Conservation (phyloP, 2,329 filamentous ascomycete species). For the Xylariaceae sp. region DNA sequence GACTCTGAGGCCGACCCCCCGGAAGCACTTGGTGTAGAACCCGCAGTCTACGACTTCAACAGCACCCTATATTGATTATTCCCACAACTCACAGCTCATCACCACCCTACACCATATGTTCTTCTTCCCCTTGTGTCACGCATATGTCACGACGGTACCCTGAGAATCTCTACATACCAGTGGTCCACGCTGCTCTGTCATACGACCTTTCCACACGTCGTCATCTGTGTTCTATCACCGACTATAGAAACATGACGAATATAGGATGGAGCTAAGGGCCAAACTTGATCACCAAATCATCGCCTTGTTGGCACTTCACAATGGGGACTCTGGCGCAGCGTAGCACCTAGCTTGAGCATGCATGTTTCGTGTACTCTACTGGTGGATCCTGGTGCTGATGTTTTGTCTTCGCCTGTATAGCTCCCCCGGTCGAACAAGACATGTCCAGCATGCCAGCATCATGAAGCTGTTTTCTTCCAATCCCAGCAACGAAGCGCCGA, state of each 20-base stretch:
- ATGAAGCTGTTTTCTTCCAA: slow-evolving; percentile 97
- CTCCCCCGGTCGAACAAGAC: slow-evolving; percentile 87
- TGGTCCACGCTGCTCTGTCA: background rate
- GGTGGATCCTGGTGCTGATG: slow-evolving; percentile 46
- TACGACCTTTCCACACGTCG: background rate
- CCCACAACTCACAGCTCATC: slow-evolving; percentile 1
- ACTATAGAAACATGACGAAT: background rate
- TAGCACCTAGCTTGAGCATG: slow-evolving; percentile 36
- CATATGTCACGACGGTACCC: background rate
- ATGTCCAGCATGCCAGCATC: slow-evolving; percentile 84
- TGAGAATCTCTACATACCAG: background rate
- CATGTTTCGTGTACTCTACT: slow-evolving; percentile 35
- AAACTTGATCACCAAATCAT: background rate
- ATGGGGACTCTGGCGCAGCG: slow-evolving; percentile 19
- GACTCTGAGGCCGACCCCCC: slow-evolving; percentile 39
- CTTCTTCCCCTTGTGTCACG: background rate
- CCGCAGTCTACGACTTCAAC: slow-evolving; percentile 27
- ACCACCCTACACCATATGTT: background rate
- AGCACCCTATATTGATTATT: slow-evolving; percentile 17
- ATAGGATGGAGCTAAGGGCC: background rate
- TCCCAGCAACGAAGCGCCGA: slow-evolving; percentile 96
- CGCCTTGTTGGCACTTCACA: background rate
- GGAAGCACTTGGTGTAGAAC: slow-evolving; percentile 39
- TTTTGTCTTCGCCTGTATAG: slow-evolving; percentile 60
- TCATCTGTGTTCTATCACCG: background rate